These are phyloP conservation scores for Hypomyces rosellus DNA, from an alignment of 2,329 filamentous ascomycete species.

Conservation along the genomic window DNA sequence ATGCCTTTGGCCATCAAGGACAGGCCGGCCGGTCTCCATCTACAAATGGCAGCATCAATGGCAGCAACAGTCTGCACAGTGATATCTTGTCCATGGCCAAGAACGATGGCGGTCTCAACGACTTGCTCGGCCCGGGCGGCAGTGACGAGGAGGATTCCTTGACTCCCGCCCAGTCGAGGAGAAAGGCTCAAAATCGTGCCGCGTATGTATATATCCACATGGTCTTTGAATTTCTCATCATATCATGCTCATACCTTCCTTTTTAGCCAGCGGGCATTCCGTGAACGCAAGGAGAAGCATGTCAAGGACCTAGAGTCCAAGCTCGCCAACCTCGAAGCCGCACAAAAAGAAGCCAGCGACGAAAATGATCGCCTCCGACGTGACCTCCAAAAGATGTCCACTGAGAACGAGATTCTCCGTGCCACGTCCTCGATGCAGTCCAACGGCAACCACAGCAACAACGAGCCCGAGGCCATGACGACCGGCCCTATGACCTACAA, in stretches of 20 bases:
- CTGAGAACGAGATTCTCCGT: constrained; percentile 87
- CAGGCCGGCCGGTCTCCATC: constrained; percentile 15
- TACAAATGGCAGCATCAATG: constrained; percentile 15
- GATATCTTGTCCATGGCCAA: constrained; percentile 20
- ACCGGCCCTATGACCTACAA: constrained; percentile 66
- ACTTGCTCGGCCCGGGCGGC: constrained; percentile 27
- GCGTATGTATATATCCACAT: constrained; percentile 40
- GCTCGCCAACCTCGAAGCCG: constrained; percentile 68
- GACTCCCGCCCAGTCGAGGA: constrained; percentile 51
- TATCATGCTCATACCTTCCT: background rate
- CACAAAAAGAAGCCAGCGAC: constrained; percentile 62
- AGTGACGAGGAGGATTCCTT: constrained; percentile 52
- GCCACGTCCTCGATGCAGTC: constrained; percentile 56
- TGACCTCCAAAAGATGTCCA: constrained; percentile 75
- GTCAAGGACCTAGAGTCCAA: constrained; percentile 90
- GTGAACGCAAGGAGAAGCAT: constrained; percentile 90
- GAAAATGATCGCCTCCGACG: constrained; percentile 86
- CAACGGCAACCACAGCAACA: constrained; percentile 28
- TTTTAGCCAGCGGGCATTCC: constrained; percentile 83
- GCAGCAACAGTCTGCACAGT: constrained; percentile 17
- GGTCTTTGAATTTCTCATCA: background rate
- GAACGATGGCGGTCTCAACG: constrained; percentile 33
- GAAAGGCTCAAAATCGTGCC: constrained; percentile 56
- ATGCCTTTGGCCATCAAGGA: constrained; percentile 25
- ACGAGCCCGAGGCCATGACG: constrained; percentile 42